Evolutionary conservation across 2,329 filamentous ascomycete species (phyloP), one percentile per base, ranked within the genome.

Genomic region (Trichoderma guizhouense): DNA sequence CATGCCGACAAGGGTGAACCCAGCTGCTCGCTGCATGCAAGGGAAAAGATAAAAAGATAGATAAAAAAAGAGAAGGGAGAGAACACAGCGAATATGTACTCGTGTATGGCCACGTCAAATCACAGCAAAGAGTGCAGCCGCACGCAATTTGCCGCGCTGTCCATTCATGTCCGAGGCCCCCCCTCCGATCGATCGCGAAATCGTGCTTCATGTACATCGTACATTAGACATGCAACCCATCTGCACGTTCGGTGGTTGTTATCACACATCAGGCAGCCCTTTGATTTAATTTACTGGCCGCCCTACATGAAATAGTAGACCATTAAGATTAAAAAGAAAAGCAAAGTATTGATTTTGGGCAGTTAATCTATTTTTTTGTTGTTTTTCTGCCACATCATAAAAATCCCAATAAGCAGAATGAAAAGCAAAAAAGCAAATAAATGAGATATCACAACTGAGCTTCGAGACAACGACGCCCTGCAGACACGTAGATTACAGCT

Each of bases 131-230:
- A 30, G 26, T 6, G 28, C 57, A n/a, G 26, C 32, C 30, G 58
- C 58, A 61, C 58, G 58, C 58, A 61, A 61, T 61, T 61, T 61
- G 32, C 32, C 18, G 39, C 11, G 34, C 34, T 15, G 26, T 32
- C 62, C 62, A 30, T 64, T 61, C 58, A 61, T 14, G 14, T 24
- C n/a, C 47, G 47, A 24, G 47, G 4, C n/a, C 30, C 39, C 39
- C 61, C 39, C 28, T 28, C 39, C 39, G 62, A 64, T 64, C 62
- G 62, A 64, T 64, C 62, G 62, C 39, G 21, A 64, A 64, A 64
- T 64, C 36, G 61, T 47, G 39, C 36, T 15, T 36, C 32, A 63
- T 63, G 30, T 32, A 51, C 61, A 47, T 64, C 61, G 61, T 51
- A 51, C 61, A 64, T 51, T 47, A 51, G 18, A 64, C 39, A 64